phyloP scores from a whole-genome alignment of 805 yeast species.

The Blastobotrys americana region DNA sequence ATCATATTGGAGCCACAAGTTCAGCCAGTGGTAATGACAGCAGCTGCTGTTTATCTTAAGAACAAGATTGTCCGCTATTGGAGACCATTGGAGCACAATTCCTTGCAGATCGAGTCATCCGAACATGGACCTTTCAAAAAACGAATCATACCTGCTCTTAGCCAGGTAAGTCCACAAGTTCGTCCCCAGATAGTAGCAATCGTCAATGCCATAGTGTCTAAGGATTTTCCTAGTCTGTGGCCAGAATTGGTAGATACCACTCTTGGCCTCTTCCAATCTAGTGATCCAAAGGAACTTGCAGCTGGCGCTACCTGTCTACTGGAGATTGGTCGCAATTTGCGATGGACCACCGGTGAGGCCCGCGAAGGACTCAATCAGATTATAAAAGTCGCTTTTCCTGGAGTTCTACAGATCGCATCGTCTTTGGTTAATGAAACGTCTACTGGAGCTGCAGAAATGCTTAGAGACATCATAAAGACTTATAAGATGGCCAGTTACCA shows the following conservation, averaged over 20 bases:
- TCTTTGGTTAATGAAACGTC: constrained; percentile 39
- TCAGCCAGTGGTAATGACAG: constrained; percentile 47
- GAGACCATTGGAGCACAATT: constrained; percentile 36
- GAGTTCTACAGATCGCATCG: constrained; percentile 58
- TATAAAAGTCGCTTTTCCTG: constrained; percentile 54
- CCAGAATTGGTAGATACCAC: constrained; percentile 44
- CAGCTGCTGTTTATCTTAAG: constrained; percentile 79
- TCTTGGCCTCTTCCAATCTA: constrained; percentile 38
- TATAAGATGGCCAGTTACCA: constrained; percentile 65
- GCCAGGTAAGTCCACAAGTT: constrained; percentile 37
- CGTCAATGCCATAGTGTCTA: constrained; percentile 43
- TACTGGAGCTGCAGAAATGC: constrained; percentile 56
- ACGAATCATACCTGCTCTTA: constrained; percentile 58
- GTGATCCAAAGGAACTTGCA: constrained; percentile 42
- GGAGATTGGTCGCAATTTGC: constrained; percentile 61
- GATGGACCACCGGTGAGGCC: constrained; percentile 59
- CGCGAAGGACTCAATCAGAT: constrained; percentile 49
- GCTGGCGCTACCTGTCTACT: constrained; percentile 65
- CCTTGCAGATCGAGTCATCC: constrained; percentile 44
- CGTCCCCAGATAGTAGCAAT: constrained; percentile 41
- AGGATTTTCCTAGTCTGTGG: constrained; percentile 51
- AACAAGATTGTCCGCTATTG: constrained; percentile 63
- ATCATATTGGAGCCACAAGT: constrained; percentile 51
- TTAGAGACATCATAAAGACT: constrained; percentile 63
- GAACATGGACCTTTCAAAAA: constrained; percentile 72